Conservation (phyloP, 2,329 filamentous ascomycete species). For the Exophiala calicioides region DNA sequence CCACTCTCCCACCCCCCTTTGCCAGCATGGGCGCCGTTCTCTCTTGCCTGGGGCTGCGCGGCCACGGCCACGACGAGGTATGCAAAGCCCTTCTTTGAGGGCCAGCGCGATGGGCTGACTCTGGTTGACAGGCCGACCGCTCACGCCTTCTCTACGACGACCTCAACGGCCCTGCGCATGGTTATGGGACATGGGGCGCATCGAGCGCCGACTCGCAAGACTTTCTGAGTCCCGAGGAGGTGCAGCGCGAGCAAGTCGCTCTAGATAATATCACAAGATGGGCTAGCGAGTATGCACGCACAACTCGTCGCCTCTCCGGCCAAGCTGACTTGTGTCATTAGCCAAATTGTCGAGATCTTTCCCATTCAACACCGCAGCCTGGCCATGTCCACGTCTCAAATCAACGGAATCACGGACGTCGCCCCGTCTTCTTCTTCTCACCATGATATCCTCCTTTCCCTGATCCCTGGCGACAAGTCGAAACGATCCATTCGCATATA, state of each 20-base stretch:
- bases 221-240: constrained; percentile 29
- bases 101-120: no score
- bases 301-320: not conserved
- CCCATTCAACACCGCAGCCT: constrained; percentile 22
- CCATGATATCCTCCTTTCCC: constrained; percentile 31
- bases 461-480: constrained; percentile 32
- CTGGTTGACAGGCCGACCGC: constrained; percentile 23
- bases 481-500: constrained; percentile 32
- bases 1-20: constrained; percentile 1
- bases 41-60: constrained; percentile 30
- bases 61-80: constrained; percentile 24
- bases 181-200: constrained; percentile 29
- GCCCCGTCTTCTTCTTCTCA: constrained; percentile 16
- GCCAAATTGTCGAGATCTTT: constrained; percentile 33
- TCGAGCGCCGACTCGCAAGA: constrained; percentile 21
- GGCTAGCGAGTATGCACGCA: constrained; percentile 27
- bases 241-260: constrained; percentile 30
- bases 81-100: constrained; percentile 3
- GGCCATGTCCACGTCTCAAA: constrained; percentile 14
- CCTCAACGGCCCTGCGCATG: constrained; percentile 20
- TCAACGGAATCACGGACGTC: constrained; percentile 14
- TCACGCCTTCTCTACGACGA: constrained; percentile 31
- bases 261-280: constrained; percentile 31
- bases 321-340: constrained; percentile 2
- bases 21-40: constrained; percentile 31